phyloP scores from a whole-genome alignment of 345 rosid species.

The Gossypioides kirkii region DNA sequence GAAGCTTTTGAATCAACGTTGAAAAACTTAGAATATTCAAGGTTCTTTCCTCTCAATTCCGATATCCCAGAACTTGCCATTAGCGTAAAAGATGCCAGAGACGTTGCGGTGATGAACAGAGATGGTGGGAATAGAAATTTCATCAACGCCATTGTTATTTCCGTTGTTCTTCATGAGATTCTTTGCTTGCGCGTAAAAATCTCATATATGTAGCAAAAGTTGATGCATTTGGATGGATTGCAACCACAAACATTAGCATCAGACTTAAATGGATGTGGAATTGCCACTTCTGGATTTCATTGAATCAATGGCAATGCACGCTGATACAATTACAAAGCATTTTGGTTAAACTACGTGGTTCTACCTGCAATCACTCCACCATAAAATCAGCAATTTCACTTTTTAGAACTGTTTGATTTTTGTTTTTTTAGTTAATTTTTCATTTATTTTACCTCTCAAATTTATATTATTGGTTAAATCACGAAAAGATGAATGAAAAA shows the following conservation, averaged over 20 bases:
- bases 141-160: background rate
- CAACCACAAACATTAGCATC: background rate
- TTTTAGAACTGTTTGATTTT: too few species aligned
- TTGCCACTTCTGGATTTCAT: background rate
- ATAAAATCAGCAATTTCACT: too few species aligned
- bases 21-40: constrained; percentile 61
- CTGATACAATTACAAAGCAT: too few species aligned
- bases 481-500: too few species aligned
- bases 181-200: background rate
- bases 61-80: constrained; percentile 34
- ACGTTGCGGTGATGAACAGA: constrained; percentile 35
- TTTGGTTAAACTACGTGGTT: too few species aligned
- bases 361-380: too few species aligned
- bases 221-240: background rate
- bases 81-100: constrained; percentile 25
- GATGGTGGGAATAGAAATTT: constrained; percentile 38
- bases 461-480: too few species aligned
- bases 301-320: background rate
- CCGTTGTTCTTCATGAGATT: background rate
- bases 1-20: background rate
- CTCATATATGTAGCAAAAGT: background rate
- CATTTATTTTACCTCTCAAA: too few species aligned
- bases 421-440: too few species aligned
- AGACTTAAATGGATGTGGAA: background rate
- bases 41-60: constrained; percentile 46